Conservation (phyloP, 2,329 filamentous ascomycete species). For the Microcyclosporella mali region DNA sequence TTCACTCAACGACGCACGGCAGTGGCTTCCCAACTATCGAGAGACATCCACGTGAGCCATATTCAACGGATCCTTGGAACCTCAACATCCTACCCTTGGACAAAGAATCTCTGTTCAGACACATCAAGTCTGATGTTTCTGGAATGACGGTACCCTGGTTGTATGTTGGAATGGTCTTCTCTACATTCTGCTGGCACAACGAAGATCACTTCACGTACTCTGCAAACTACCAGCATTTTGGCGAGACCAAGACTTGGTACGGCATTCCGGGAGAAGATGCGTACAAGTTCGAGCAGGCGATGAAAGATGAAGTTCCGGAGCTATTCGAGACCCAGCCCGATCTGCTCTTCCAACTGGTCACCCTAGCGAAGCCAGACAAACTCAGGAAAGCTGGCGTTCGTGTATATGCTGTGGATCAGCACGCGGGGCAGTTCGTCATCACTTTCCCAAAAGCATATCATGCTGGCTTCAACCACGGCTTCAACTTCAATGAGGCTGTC, state of each 20-base stretch:
- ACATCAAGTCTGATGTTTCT: conserved; percentile 97
- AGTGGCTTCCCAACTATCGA: conserved; percentile 95
- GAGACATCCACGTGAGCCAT: conserved; percentile 77
- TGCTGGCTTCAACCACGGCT: conserved; percentile 94
- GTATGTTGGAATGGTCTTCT: conserved; percentile 99
- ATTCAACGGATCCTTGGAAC: conserved; percentile 91
- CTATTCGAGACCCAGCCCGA: conserved; percentile 96
- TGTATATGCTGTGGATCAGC: conserved; percentile 91
- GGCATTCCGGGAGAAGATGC: conserved; percentile 91
- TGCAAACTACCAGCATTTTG: conserved; percentile 96
- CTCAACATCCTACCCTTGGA: conserved; percentile 87
- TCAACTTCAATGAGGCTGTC: conserved; percentile 98
- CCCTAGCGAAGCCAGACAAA: conserved; percentile 85
- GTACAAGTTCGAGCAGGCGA: conserved; percentile 89
- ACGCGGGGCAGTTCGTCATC: conserved; percentile 90
- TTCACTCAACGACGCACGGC: conserved; percentile 95
- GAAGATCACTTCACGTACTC: conserved; percentile 98
- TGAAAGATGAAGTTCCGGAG: conserved; percentile 91
- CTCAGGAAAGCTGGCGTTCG: conserved; percentile 86
- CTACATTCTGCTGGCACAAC: conserved; percentile 98
- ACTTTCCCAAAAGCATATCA: conserved; percentile 97
- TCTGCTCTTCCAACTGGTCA: conserved; percentile 94
- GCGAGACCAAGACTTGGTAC: conserved; percentile 98
- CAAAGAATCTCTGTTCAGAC: conserved; percentile 84
- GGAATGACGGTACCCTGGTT: conserved; percentile 99